Evolutionary conservation across 2,329 filamentous ascomycete species (phyloP).

Genomic region (Talaromyces funiculosus): DNA sequence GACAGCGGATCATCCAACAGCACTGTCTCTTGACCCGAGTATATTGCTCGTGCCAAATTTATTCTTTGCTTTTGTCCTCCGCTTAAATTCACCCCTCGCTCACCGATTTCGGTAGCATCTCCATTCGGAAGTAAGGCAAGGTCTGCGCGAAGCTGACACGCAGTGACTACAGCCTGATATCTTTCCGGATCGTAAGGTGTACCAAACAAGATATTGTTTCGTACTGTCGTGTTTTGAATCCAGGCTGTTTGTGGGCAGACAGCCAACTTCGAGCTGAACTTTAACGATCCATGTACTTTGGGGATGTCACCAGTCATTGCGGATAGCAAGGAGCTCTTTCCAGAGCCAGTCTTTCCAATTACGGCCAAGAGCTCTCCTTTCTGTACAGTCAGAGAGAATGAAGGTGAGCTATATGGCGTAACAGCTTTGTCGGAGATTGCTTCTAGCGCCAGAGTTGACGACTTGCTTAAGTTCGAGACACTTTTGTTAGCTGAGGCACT

Average conservation of each 20-base stretch:
- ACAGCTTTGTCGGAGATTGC: not conserved
- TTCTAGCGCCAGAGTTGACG: not conserved
- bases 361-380: not conserved
- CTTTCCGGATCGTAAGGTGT: conserved; percentile 47
- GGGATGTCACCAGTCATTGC: conserved; percentile 1
- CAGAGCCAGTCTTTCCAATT: conserved; percentile 4
- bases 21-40: not conserved
- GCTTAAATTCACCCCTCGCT: conserved; percentile 34
- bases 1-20: not conserved
- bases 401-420: not conserved
- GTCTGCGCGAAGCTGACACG: conserved; percentile 53
- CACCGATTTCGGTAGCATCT: conserved; percentile 55
- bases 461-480: not conserved
- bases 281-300: not conserved
- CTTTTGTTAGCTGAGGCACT: not conserved
- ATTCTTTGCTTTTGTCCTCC: not conserved
- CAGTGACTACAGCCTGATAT: conserved; percentile 56
- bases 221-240: conserved; percentile 59
- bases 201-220: conserved; percentile 61
- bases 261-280: not conserved
- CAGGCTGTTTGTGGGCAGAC: conserved; percentile 57
- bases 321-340: conserved; percentile 2
- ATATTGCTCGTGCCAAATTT: not conserved
- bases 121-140: conserved; percentile 50
- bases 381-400: not conserved